Percentiles rank a stretch among this genome's conserved stretches.
Conservation (phyloP, 176 grass and related monocot species). For the Elymus sibiricus region DNA sequence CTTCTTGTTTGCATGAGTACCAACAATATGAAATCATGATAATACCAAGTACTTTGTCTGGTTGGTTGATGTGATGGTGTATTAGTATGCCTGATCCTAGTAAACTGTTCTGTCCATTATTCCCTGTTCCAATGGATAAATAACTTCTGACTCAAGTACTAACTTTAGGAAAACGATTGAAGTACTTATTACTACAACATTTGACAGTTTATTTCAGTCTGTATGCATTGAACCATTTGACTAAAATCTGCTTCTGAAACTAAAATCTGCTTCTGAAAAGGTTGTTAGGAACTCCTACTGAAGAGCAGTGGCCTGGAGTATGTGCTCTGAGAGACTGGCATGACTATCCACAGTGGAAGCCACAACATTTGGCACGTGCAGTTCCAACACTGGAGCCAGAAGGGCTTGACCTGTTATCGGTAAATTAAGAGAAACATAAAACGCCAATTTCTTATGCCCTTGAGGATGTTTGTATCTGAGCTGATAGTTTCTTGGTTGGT, state of each 20-base stretch:
- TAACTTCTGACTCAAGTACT: background rate
- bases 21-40: background rate
- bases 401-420: slow-evolving; percentile 74
- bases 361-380: slow-evolving; percentile 52
- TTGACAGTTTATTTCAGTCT: background rate
- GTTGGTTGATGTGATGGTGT: background rate
- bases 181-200: background rate
- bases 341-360: slow-evolving; percentile 79
- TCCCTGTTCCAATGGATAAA: background rate
- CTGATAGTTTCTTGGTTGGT: background rate
- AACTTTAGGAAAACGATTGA: background rate
- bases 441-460: background rate
- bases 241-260: background rate
- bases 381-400: slow-evolving; percentile 69
- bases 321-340: slow-evolving; percentile 81
- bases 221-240: background rate
- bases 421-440: slow-evolving; percentile 29
- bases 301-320: slow-evolving; percentile 89
- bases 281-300: slow-evolving; percentile 83
- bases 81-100: background rate
- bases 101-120: background rate
- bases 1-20: background rate
- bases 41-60: background rate
- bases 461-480: background rate
- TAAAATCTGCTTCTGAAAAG: slow-evolving; percentile 28